These are phyloP conservation scores for Rhodamnia rubescens DNA, from an alignment of 345 rosid genomes.

Conservation along the genomic window DNA sequence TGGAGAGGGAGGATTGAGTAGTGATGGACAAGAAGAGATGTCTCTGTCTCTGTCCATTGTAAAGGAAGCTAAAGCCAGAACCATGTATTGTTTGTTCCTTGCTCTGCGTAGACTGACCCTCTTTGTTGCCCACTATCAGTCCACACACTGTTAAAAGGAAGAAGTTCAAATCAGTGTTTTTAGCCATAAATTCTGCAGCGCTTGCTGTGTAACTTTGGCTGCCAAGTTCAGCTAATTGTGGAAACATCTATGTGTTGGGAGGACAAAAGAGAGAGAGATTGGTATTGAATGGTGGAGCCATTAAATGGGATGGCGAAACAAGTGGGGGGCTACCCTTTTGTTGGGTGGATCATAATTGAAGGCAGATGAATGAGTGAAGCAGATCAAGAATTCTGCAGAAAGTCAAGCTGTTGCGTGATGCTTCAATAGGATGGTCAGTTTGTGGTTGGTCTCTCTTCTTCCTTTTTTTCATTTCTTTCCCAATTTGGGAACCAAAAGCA, in stretches of 20 bases:
- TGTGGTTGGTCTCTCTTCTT: neutral
- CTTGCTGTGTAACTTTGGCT: neutral
- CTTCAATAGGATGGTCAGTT: neutral
- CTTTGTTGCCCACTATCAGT: neutral
- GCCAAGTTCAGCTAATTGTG: neutral
- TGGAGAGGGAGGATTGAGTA: neutral
- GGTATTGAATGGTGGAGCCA: neutral
- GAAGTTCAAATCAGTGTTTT: neutral
- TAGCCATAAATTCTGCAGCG: neutral
- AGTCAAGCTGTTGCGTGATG: neutral
- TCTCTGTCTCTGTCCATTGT: neutral
- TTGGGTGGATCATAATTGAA: neutral
- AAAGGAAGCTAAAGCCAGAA: neutral
- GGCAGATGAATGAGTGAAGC: neutral
- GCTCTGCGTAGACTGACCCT: neutral
- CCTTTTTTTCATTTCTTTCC: neutral
- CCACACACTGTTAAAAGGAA: neutral
- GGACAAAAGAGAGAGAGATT: neutral
- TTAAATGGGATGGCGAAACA: neutral
- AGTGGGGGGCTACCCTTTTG: slow-evolving; percentile 5
- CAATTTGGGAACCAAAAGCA: neutral
- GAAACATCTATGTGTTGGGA: neutral
- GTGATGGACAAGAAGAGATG: neutral
- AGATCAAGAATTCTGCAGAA: neutral
- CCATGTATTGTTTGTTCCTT: neutral